Conservation (phyloP, 169 alveolate species). For the Cryptosporidium felis region DNA sequence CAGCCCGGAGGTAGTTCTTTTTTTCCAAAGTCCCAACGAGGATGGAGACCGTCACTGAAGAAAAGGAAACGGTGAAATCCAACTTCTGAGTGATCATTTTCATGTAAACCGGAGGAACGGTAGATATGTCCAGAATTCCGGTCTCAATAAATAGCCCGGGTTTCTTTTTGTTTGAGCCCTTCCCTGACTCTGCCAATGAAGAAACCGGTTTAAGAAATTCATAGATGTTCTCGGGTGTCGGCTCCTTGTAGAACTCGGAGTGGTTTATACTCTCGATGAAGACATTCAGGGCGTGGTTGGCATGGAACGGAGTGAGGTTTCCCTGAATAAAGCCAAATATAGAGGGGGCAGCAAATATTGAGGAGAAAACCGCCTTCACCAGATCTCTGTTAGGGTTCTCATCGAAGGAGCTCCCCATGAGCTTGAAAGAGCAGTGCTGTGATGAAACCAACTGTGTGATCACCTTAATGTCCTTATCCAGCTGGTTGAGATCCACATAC, state of each 20-base stretch:
- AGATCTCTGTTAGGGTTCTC: not conserved
- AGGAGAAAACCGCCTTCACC: not conserved
- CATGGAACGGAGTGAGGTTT: constrained; percentile 10
- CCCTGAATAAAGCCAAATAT: constrained; percentile 8
- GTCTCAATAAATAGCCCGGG: not conserved
- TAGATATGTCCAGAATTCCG: not conserved
- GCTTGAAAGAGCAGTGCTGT: not conserved
- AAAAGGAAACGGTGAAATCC: not conserved
- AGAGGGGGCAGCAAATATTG: not conserved
- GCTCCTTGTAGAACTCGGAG: not conserved
- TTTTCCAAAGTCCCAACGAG: not conserved
- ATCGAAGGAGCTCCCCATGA: not conserved
- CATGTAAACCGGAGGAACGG: not conserved
- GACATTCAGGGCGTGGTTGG: constrained; percentile 30
- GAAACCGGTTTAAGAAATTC: not conserved
- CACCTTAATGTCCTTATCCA: not conserved
- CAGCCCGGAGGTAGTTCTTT: not conserved
- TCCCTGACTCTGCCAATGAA: not conserved
- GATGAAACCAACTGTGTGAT: constrained; percentile 20
- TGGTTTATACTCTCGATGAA: constrained; percentile 2
- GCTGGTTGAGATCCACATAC: not conserved
- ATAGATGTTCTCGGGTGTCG: not conserved
- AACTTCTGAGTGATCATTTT: not conserved
- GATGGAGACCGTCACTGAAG: not conserved
- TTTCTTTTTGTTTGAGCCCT: not conserved